Conservation (phyloP, 2,329 filamentous ascomycete species). For the Knoxdaviesia capensis region DNA sequence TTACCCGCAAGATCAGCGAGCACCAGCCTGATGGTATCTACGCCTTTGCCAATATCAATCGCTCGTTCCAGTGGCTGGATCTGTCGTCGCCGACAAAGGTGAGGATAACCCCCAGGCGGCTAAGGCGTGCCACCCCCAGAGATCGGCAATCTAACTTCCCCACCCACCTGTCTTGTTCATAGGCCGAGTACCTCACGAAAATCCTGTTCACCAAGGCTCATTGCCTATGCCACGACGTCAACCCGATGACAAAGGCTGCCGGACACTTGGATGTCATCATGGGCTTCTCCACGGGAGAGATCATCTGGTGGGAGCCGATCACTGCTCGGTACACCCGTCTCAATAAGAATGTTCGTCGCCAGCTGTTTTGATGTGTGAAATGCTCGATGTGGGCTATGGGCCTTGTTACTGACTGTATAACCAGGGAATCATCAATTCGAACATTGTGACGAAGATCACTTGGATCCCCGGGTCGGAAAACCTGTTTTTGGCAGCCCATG, state of each 20-base stretch:
- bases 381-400: neutral
- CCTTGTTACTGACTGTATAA: conserved; percentile 3
- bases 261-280: conserved; percentile 80
- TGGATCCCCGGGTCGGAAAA: conserved; percentile 94
- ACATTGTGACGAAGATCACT: conserved; percentile 66
- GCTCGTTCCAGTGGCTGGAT: conserved; percentile 92
- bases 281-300: conserved; percentile 90
- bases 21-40: conserved; percentile 62
- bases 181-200: conserved; percentile 84
- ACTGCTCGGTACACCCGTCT: conserved; percentile 87
- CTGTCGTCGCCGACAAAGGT: conserved; percentile 56
- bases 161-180: conserved; percentile 3
- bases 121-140: too few relatives aligned
- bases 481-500: conserved; percentile 76
- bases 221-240: conserved; percentile 85
- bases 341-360: conserved; percentile 64
- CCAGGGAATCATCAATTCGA: conserved; percentile 72
- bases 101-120: neutral
- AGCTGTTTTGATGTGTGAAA: neutral
- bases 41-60: conserved; percentile 87
- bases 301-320: conserved; percentile 97
- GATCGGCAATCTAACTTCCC: neutral
- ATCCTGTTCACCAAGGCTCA: conserved; percentile 94
- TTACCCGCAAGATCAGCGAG: conserved; percentile 63
- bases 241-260: conserved; percentile 56